Evolutionary conservation across 1,139 yeast genomes (phyloP).

Genomic region (Scheffersomyces stambukii): DNA sequence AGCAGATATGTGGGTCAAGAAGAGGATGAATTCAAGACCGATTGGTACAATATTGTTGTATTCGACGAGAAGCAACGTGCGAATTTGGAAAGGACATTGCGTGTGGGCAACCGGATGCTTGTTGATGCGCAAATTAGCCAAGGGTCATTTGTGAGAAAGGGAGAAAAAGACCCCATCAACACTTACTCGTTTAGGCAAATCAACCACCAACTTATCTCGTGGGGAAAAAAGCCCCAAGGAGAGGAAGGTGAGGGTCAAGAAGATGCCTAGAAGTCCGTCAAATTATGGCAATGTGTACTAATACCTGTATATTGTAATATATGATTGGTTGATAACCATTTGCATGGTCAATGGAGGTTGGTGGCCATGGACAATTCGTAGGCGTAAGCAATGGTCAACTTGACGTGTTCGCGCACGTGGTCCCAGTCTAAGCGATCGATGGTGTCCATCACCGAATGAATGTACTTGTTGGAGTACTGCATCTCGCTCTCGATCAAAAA

Average conservation of each 20-base stretch:
- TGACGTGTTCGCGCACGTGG: constrained; percentile 77
- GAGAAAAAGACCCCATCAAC: constrained; percentile 10
- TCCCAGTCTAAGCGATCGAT: constrained; percentile 71
- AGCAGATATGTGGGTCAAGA: constrained; percentile 33
- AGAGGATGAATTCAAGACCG: constrained; percentile 23
- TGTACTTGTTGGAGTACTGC: constrained; percentile 57
- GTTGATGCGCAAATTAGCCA: too few species aligned
- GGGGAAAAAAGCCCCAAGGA: constrained; percentile 29
- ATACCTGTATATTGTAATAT: constrained; percentile 1
- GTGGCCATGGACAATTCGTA: constrained; percentile 54
- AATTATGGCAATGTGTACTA: not conserved
- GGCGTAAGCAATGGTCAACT: constrained; percentile 66
- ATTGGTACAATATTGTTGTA: constrained; percentile 41
- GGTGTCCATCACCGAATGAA: constrained; percentile 79
- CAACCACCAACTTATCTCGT: constrained; percentile 35
- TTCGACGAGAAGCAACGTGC: constrained; percentile 34
- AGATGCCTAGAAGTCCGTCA: constrained; percentile 1
- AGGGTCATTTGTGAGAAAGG: too few species aligned
- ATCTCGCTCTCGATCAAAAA: constrained; percentile 78
- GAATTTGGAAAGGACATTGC: constrained; percentile 36
- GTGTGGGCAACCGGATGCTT: constrained; percentile 38
- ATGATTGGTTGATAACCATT: not conserved
- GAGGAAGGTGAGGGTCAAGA: constrained; percentile 7
- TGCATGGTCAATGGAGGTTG: not conserved
- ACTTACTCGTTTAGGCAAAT: constrained; percentile 36